Evolutionary conservation across 768 basidiomycete species (phyloP).

Genomic region (Lactarius trivialis): DNA sequence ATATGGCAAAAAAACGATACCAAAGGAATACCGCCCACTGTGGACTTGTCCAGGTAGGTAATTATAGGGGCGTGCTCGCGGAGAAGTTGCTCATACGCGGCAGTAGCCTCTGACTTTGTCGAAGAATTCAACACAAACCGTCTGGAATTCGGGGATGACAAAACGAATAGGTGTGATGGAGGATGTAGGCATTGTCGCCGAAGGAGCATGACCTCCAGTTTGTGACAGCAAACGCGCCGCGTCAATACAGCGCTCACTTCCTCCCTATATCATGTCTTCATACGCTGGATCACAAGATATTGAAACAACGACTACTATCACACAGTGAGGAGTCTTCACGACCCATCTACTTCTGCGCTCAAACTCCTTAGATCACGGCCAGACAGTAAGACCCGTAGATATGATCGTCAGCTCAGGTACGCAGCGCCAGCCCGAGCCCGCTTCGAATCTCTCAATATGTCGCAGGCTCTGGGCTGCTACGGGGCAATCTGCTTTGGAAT

Average conservation of each 20-base stretch:
- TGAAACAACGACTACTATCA: constrained; percentile 38
- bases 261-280: constrained; percentile 17
- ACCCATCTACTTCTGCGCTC: constrained; percentile 3
- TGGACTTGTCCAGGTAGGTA: constrained; percentile 4
- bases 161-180: background rate
- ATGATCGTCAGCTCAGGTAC: constrained; percentile 91
- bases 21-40: background rate
- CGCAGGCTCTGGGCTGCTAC: constrained; percentile 86
- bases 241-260: background rate
- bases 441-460: background rate
- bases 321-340: constrained; percentile 29
- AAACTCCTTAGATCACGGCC: constrained; percentile 47
- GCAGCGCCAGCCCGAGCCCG: constrained; percentile 19
- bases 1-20: background rate
- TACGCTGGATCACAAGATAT: constrained; percentile 40
- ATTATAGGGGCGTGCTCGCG: constrained; percentile 15
- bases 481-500: constrained; percentile 85
- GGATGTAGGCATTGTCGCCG: constrained; percentile 7
- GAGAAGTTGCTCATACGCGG: constrained; percentile 13
- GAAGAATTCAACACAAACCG: background rate
- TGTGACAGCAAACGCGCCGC: background rate
- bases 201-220: constrained; percentile 7
- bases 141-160: background rate
- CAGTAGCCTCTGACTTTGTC: constrained; percentile 10
- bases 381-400: constrained; percentile 83